phyloP scores from a whole-genome alignment of 2,329 filamentous ascomycete genomes.

The Fusarium papillatum region DNA sequence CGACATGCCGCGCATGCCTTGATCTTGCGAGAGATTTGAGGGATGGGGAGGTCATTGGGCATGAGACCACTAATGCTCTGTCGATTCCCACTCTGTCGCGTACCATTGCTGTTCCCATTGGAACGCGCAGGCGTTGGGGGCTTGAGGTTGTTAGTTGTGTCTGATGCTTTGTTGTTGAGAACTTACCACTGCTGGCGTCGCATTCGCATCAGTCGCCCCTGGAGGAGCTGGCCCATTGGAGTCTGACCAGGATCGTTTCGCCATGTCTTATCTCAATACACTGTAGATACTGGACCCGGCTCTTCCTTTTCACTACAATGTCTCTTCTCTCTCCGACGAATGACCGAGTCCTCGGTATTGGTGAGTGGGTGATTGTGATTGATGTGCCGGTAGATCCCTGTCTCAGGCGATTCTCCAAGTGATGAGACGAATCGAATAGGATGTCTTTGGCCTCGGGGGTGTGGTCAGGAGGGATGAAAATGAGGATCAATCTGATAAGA shows the following conservation, averaged over 20 bases:
- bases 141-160: slow-evolving; percentile 24
- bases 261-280: slow-evolving; percentile 22
- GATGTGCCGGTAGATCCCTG: slow-evolving; percentile 1
- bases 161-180: background rate
- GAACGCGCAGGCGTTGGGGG: slow-evolving; percentile 26
- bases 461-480: background rate
- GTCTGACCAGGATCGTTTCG: slow-evolving; percentile 43
- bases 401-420: slow-evolving; percentile 7
- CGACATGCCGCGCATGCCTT: slow-evolving; percentile 57
- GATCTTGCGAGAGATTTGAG: slow-evolving; percentile 55
- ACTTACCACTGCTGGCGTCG: slow-evolving; percentile 19
- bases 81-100: slow-evolving; percentile 27
- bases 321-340: slow-evolving; percentile 6
- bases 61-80: slow-evolving; percentile 31
- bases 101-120: slow-evolving; percentile 35
- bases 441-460: background rate
- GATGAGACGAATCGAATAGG: background rate
- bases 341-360: background rate
- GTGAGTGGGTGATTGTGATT: background rate
- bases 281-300: too few relatives aligned
- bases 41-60: slow-evolving; percentile 36
- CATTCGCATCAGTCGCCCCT: slow-evolving; percentile 14
- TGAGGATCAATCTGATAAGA: background rate
- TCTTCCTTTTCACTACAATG: background rate
- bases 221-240: slow-evolving; percentile 33